Evolutionary conservation across 2,329 filamentous ascomycete species (phyloP).

Genomic region (Cryphonectria nitschkei): DNA sequence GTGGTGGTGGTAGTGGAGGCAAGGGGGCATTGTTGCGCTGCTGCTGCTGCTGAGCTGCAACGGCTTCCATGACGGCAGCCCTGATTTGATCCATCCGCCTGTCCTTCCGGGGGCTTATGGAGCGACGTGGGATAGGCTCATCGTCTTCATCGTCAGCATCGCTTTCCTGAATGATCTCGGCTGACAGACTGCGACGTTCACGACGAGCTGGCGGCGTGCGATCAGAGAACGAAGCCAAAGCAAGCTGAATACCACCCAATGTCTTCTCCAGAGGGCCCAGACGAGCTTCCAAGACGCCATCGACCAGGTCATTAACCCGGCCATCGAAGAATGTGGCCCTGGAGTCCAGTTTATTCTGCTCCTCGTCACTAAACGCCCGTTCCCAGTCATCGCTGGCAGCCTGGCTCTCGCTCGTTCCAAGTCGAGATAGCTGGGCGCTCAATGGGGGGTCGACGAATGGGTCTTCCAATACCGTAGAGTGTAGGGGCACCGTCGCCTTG

Average conservation of each 20-base stretch:
- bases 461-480: constrained; percentile 63
- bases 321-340: constrained; percentile 88
- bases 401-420: constrained; percentile 65
- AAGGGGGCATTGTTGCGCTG: constrained; percentile 45
- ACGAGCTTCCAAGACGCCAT: constrained; percentile 73
- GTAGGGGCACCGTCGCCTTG: constrained; percentile 50
- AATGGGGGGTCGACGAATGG: constrained; percentile 60
- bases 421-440: constrained; percentile 54
- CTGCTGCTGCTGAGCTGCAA: constrained; percentile 66
- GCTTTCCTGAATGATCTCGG: constrained; percentile 70
- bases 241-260: constrained; percentile 75
- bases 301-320: constrained; percentile 85
- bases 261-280: constrained; percentile 81
- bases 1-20: constrained; percentile 28
- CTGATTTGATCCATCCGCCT: constrained; percentile 83
- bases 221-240: constrained; percentile 61
- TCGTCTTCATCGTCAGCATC: constrained; percentile 95
- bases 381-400: constrained; percentile 95
- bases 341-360: constrained; percentile 80
- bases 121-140: constrained; percentile 61
- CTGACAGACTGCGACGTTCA: constrained; percentile 74
- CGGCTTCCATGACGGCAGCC: constrained; percentile 71
- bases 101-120: constrained; percentile 77
- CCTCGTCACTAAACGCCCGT: constrained; percentile 77
- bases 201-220: constrained; percentile 58